Percentiles rank a stretch among this genome's conserved stretches.
Conservation (phyloP, 2,329 filamentous ascomycete genomes). For the Torrubiella hemipterigena region DNA sequence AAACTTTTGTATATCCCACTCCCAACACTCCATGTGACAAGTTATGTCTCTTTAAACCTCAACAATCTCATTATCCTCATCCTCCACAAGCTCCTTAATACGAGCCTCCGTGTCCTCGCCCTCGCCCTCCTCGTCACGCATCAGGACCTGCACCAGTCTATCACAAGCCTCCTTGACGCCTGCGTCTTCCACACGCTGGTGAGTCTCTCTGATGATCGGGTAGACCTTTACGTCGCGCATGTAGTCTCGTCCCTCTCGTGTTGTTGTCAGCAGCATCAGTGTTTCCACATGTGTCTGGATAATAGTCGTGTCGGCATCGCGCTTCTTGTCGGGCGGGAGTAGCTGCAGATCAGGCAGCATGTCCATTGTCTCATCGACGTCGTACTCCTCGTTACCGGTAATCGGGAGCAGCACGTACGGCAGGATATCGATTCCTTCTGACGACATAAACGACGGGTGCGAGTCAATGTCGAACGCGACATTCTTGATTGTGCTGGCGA, state of each 20-base stretch:
- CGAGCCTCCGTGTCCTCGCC: conserved; percentile 27
- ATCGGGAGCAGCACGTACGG: conserved; percentile 85
- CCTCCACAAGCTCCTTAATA: conserved; percentile 30
- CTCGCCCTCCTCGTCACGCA: conserved; percentile 57
- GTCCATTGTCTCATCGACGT: conserved; percentile 70
- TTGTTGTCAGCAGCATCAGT: conserved; percentile 70
- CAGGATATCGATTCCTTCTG: conserved; percentile 65
- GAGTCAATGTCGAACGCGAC: conserved; percentile 69
- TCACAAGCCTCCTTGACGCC: conserved; percentile 77
- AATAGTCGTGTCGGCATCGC: conserved; percentile 66
- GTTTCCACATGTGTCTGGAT: conserved; percentile 85
- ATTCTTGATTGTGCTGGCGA: conserved; percentile 94
- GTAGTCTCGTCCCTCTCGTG: conserved; percentile 58
- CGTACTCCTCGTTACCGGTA: conserved; percentile 77
- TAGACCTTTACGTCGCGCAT: conserved; percentile 75
- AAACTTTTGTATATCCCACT: conserved; percentile 1
- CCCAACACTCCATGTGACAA: background rate
- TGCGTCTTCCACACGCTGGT: conserved; percentile 66
- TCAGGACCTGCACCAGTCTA: conserved; percentile 76
- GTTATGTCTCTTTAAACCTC: conserved; percentile 31
- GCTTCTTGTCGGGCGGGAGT: conserved; percentile 76
- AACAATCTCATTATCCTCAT: conserved; percentile 42
- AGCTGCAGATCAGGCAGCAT: conserved; percentile 90
- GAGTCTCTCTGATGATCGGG: conserved; percentile 76
- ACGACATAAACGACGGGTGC: conserved; percentile 59